phyloP scores from a whole-genome alignment of 2,329 filamentous ascomycete genomes.

The Tricladium varicosporioides region DNA sequence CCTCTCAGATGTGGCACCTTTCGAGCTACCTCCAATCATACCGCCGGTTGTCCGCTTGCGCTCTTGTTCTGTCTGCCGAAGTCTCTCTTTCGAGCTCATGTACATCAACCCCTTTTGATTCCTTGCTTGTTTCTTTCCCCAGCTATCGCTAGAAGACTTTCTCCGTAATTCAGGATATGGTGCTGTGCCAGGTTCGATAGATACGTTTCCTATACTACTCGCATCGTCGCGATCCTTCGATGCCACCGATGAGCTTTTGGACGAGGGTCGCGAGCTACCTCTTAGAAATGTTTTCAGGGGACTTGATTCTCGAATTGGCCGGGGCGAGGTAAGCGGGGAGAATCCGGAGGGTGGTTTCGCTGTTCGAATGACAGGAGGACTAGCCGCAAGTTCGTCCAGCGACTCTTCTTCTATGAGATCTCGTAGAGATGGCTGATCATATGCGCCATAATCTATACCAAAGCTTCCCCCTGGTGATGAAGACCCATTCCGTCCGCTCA shows the following conservation, averaged over 20 bases:
- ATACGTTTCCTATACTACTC: constrained; percentile 62
- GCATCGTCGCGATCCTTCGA: constrained; percentile 55
- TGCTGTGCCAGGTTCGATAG: constrained; percentile 55
- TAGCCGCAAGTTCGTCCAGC: constrained; percentile 59
- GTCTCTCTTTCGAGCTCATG: constrained; percentile 68
- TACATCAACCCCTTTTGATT: constrained; percentile 63
- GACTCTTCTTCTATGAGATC: constrained; percentile 48
- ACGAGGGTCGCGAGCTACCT: constrained; percentile 54
- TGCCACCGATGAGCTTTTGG: constrained; percentile 49
- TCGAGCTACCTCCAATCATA: constrained; percentile 43
- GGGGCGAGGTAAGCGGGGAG: constrained; percentile 67
- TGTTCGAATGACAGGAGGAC: constrained; percentile 74
- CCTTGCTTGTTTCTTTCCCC: constrained; percentile 55
- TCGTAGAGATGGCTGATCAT: constrained; percentile 50
- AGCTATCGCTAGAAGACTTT: constrained; percentile 59
- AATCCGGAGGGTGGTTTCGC: constrained; percentile 77
- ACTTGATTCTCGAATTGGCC: constrained; percentile 43
- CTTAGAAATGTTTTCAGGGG: constrained; percentile 61
- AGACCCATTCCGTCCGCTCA: constrained; percentile 21
- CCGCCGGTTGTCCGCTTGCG: constrained; percentile 53
- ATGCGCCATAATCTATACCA: constrained; percentile 72
- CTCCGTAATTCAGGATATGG: constrained; percentile 49
- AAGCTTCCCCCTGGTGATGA: constrained; percentile 45
- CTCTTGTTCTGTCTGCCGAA: constrained; percentile 61
- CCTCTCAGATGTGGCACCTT: constrained; percentile 34